Conservation (phyloP, 129 eudicot genomes). For the Centaurea solstitialis region DNA sequence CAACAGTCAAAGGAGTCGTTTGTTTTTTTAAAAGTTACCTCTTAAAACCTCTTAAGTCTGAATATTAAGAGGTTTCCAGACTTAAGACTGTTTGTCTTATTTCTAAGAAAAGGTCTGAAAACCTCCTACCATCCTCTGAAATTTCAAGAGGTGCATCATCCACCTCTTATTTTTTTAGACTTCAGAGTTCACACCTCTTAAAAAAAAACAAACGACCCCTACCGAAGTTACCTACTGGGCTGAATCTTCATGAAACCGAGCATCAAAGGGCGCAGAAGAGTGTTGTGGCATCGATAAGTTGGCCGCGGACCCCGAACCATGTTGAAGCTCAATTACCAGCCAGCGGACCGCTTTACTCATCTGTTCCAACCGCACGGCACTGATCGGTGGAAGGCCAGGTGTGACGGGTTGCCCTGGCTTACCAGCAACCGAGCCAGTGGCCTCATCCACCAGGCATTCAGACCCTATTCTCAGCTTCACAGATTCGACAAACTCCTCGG, state of each 20-base stretch:
- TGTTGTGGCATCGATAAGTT: constrained; percentile 54
- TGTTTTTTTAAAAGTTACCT: no score
- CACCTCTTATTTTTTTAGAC: no score
- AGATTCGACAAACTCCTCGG: constrained; percentile 92
- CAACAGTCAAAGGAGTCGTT: background rate
- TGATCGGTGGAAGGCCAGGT: constrained; percentile 80
- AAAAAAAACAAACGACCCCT: no score
- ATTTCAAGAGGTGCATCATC: no score
- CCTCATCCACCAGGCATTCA: constrained; percentile 90
- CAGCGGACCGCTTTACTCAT: constrained; percentile 97
- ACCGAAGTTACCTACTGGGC: constrained; percentile 60
- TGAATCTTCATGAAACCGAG: constrained; percentile 77
- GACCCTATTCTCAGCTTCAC: constrained; percentile 88
- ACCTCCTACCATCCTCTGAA: no score
- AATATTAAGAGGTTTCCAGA: no score
- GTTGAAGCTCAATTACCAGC: constrained; percentile 89
- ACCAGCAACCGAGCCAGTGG: constrained; percentile 69
- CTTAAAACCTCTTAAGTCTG: no score
- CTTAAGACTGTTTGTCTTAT: no score
- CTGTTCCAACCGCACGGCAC: constrained; percentile 90
- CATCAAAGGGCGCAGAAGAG: constrained; percentile 80
- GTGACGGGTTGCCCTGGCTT: constrained; percentile 55
- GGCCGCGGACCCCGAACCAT: constrained; percentile 68
- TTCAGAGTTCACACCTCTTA: no score
- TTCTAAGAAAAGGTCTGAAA: no score